Base-by-base conservation (phyloP, 805 yeast genomes). In the Pichia occidentalis region DNA sequence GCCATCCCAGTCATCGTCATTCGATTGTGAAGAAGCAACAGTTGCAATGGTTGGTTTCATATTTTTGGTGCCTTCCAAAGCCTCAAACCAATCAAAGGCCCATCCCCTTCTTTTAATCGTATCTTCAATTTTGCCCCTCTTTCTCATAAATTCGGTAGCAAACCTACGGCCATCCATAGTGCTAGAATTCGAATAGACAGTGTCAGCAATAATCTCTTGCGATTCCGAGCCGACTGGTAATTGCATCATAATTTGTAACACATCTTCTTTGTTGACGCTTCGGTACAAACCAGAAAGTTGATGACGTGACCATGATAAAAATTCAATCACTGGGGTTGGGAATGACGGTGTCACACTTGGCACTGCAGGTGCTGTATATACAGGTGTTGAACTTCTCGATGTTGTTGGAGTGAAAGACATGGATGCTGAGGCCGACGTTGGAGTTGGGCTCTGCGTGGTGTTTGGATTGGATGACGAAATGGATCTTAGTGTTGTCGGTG, bases 131-230 rank as follows among this genome's bases (percentile, higher is more conserved):
- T 66, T 70, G 43, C 70, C 71, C 54, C 92, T 80, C 55, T 83
- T 77, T 61, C 80, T 82, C 55, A 81, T 68, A 57, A 92, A 92
- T 54, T 92, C 98, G 40, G 72, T 74, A 0, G 98, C 95, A 66
- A 88, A 90, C 48, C 95, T 71, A 56, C 95, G 78, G 18, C 97
- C 97, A 58, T 92, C 96, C 83, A 90, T 79, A 1, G 88, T 81
- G 3, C 88, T 73, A 28, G 95, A 82, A 43, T 86, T 83, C 19
- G 92, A 78, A 63, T 86, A 87, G 42, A 90, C 77, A 10, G 96
- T 85, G 54, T 90, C 98, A 2, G 95, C 81, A 54, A 90, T 87
- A 56, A 90, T 84, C 57, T 80, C 95, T 34, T 71, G 68, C 0
- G 95, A 76, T 49, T 86, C 95, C 6, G 69, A 50, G 27, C 78